Conservation (phyloP, 2,329 filamentous ascomycete genomes). For the Paracoccidioides brasiliensis region DNA sequence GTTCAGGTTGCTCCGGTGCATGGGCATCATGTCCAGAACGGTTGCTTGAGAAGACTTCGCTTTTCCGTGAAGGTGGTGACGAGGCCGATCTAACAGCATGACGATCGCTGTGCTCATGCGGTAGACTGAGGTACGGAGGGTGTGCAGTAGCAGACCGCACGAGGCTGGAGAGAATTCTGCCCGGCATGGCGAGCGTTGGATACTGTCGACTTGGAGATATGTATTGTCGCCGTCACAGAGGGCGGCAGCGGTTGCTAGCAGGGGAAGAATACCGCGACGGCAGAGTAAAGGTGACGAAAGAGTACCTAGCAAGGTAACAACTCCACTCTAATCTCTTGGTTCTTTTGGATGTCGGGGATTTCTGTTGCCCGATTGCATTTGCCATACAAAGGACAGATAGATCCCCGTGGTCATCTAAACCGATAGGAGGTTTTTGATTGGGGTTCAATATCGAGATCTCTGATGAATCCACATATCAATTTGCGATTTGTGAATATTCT, state of each 20-base stretch:
- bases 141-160: slow-evolving; percentile 22
- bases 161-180: slow-evolving; percentile 28
- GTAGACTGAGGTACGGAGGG: slow-evolving; percentile 14
- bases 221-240: not conserved
- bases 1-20: slow-evolving; percentile 14
- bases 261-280: not conserved
- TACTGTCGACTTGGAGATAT: not conserved
- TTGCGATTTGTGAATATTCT: too few species aligned
- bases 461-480: not conserved
- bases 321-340: not conserved
- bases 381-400: too few species aligned
- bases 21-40: not conserved
- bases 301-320: not conserved
- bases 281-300: not conserved
- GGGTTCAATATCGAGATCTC: too few species aligned
- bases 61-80: slow-evolving; percentile 13
- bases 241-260: not conserved
- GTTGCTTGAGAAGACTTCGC: not conserved
- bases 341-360: too few species aligned
- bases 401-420: too few species aligned
- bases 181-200: slow-evolving; percentile 20
- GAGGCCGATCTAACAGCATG: slow-evolving; percentile 17
- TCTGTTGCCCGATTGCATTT: too few species aligned
- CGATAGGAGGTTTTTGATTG: too few species aligned
- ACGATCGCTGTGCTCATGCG: slow-evolving; percentile 13